Percentiles rank a stretch among this genome's conserved stretches.
Conservation (phyloP, 345 rosid species). For the Brassica juncea region DNA sequence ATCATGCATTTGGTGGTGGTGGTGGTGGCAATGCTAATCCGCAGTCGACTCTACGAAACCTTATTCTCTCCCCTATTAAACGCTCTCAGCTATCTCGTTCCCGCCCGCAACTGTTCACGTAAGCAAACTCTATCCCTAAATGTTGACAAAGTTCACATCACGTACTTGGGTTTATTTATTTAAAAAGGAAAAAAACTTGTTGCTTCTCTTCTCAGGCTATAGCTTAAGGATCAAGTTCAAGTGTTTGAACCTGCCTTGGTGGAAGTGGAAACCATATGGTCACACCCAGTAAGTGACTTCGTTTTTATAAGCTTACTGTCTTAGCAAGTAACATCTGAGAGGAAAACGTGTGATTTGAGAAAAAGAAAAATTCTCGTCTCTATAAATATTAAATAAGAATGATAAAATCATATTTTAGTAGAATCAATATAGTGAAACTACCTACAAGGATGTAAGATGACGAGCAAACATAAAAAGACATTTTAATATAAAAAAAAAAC, state of each 20-base stretch:
- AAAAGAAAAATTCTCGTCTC: conserved; percentile 27
- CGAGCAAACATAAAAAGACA: conserved; percentile 12
- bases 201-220: conserved; percentile 35
- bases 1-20: conserved; percentile 49
- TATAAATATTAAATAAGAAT: conserved; percentile 38
- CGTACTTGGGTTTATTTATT: conserved; percentile 1
- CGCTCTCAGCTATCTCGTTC: conserved; percentile 88
- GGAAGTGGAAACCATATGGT: conserved; percentile 26
- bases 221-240: conserved; percentile 26
- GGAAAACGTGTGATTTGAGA: conserved; percentile 3
- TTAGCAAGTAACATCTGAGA: background rate
- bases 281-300: conserved; percentile 32
- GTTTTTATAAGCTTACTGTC: background rate
- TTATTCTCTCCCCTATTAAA: conserved; percentile 90
- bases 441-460: conserved; percentile 30
- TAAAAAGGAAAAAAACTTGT: background rate
- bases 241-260: conserved; percentile 27
- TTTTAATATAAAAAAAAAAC: background rate
- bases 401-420: conserved; percentile 38
- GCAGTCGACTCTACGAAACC: conserved; percentile 74
- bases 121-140: conserved; percentile 36
- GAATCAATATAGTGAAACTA: conserved; percentile 40
- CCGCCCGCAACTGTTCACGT: conserved; percentile 74
- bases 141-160: background rate
- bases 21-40: conserved; percentile 56